A percentile compares a stretch with the other conserved stretches of the same genome.
These are phyloP conservation scores for Phialemonium atrogriseum DNA, from an alignment of 2,329 filamentous ascomycete genomes.

Conservation along the genomic window DNA sequence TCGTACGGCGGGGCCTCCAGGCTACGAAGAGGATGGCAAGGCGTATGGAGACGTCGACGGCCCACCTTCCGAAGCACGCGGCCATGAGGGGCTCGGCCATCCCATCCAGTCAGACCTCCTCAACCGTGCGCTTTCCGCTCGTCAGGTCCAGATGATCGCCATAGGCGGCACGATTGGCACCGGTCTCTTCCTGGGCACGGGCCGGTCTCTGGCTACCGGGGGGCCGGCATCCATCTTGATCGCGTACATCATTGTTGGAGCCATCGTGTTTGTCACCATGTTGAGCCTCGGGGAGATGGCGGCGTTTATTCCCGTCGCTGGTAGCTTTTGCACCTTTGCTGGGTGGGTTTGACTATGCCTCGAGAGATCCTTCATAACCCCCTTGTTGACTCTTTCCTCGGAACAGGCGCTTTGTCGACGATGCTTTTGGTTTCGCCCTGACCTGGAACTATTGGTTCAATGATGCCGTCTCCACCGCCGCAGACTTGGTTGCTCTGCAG, in stretches of 20 bases:
- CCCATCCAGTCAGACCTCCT: slow-evolving; percentile 33
- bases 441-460: slow-evolving; percentile 61
- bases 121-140: slow-evolving; percentile 45
- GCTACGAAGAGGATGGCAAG: too few species aligned
- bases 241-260: slow-evolving; percentile 47
- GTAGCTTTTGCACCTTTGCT: slow-evolving; percentile 47
- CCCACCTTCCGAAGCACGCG: neutral
- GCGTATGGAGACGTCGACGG: slow-evolving; percentile 1
- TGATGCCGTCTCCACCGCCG: slow-evolving; percentile 51
- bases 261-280: slow-evolving; percentile 52
- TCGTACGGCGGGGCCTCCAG: too few species aligned
- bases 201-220: slow-evolving; percentile 49
- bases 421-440: slow-evolving; percentile 44
- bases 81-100: slow-evolving; percentile 1
- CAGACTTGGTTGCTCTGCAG: slow-evolving; percentile 52
- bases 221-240: slow-evolving; percentile 52
- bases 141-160: slow-evolving; percentile 63
- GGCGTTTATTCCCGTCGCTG: slow-evolving; percentile 45
- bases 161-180: slow-evolving; percentile 53
- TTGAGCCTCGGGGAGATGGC: slow-evolving; percentile 53
- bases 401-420: slow-evolving; percentile 41
- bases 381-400: slow-evolving; percentile 4
- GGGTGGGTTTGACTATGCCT: slow-evolving; percentile 23
- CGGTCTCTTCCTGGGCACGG: slow-evolving; percentile 54
- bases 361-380: neutral